Conservation (phyloP, 2,329 filamentous ascomycete species). For the Colletotrichum gigasporum region DNA sequence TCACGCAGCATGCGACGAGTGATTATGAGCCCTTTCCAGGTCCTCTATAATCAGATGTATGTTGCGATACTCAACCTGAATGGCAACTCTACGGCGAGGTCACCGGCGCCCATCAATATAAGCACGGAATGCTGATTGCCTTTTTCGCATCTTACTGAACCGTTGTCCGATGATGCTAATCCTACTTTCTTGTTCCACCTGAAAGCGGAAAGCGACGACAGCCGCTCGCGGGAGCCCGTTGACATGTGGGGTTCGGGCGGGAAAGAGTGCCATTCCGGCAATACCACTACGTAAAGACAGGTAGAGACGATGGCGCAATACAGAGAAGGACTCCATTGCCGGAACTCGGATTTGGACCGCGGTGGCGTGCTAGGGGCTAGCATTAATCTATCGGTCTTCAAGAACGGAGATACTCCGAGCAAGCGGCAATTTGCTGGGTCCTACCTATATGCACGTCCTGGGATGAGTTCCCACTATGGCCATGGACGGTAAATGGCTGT, state of each 20-base stretch:
- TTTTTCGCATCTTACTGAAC: too few relatives aligned
- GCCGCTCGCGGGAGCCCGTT: background rate
- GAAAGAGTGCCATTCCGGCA: background rate
- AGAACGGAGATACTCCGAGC: background rate
- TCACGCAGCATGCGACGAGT: background rate
- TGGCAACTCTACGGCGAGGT: too few relatives aligned
- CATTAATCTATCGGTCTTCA: background rate
- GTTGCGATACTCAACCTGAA: too few relatives aligned
- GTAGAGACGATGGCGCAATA: slow-evolving; percentile 3
- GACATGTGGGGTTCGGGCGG: background rate
- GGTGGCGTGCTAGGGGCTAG: slow-evolving; percentile 7
- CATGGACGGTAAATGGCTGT: too few relatives aligned
- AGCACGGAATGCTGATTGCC: too few relatives aligned
- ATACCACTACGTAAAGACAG: slow-evolving; percentile 9
- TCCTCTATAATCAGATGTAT: background rate
- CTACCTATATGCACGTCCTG: too few relatives aligned
- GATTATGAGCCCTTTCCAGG: background rate
- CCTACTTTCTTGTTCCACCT: too few relatives aligned
- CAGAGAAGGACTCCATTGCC: background rate
- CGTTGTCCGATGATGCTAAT: too few relatives aligned
- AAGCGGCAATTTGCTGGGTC: too few relatives aligned
- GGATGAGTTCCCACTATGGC: too few relatives aligned
- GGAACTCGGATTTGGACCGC: background rate
- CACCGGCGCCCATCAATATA: too few relatives aligned
- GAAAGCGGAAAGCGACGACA: background rate